Conservation (phyloP, 2,329 filamentous ascomycete species). For the Colletotrichum godetiae region DNA sequence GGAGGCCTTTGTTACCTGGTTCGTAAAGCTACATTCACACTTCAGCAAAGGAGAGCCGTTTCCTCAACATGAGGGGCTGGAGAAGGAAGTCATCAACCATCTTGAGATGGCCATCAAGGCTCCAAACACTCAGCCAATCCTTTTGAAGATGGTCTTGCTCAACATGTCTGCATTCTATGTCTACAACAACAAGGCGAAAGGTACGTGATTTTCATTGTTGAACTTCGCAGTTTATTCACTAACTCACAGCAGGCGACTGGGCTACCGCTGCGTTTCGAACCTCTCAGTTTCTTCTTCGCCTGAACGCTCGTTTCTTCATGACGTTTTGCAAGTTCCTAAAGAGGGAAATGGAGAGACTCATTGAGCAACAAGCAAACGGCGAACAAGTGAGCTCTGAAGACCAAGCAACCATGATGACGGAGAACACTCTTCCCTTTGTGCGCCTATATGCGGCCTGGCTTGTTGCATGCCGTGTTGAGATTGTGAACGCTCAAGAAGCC, state of each 20-base stretch:
- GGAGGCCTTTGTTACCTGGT: conserved; percentile 80
- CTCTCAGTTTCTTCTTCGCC: conserved; percentile 75
- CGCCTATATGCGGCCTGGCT: conserved; percentile 68
- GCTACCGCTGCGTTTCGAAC: conserved; percentile 57
- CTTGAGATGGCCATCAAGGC: conserved; percentile 79
- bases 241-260: conserved; percentile 54
- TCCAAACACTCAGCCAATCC: conserved; percentile 69
- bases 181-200: conserved; percentile 68
- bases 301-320: conserved; percentile 83
- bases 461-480: conserved; percentile 56
- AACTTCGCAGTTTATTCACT: not conserved
- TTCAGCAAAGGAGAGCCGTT: conserved; percentile 84
- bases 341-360: conserved; percentile 71
- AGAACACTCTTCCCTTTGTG: conserved; percentile 61
- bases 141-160: conserved; percentile 85
- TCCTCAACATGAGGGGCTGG: conserved; percentile 80
- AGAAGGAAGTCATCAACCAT: conserved; percentile 85
- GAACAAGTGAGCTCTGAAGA: conserved; percentile 40
- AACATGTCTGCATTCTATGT: conserved; percentile 88
- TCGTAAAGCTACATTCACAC: conserved; percentile 85
- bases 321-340: conserved; percentile 77
- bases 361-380: conserved; percentile 48
- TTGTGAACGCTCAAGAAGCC: conserved; percentile 57
- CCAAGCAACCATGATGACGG: conserved; percentile 49
- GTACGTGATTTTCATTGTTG: conserved; percentile 42